These are phyloP conservation scores for Fraxinus anomala DNA, from an alignment of 257 asterid genomes.

Conservation along the genomic window DNA sequence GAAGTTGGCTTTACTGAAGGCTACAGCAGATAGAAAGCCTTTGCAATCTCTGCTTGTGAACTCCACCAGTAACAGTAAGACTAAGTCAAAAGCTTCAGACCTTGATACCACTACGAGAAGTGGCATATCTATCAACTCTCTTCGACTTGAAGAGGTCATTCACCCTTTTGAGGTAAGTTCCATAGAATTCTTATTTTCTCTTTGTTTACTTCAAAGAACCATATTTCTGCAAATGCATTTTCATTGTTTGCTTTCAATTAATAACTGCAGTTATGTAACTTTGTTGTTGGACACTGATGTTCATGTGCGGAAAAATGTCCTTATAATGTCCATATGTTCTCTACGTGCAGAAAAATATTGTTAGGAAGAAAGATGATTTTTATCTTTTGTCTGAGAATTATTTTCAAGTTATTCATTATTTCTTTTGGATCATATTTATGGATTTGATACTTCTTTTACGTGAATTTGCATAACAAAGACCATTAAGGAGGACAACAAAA, in stretches of 20 bases:
- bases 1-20: slow-evolving; percentile 29
- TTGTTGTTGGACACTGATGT: background rate
- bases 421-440: background rate
- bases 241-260: background rate
- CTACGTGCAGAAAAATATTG: background rate
- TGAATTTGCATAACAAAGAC: slow-evolving; percentile 40
- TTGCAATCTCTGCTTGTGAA: slow-evolving; percentile 45
- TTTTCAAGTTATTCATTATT: background rate
- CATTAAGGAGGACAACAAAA: slow-evolving; percentile 38
- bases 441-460: background rate
- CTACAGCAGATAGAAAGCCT: slow-evolving; percentile 49
- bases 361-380: background rate
- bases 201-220: background rate
- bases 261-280: background rate
- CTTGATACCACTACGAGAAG: slow-evolving; percentile 26
- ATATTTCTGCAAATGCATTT: background rate
- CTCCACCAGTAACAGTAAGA: slow-evolving; percentile 30
- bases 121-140: slow-evolving; percentile 30
- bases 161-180: slow-evolving; percentile 44
- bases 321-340: too few species aligned
- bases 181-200: background rate
- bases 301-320: background rate
- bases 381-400: too few species aligned
- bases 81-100: slow-evolving; percentile 36
- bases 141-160: slow-evolving; percentile 33